Evolutionary conservation across 805 yeast species (phyloP), one percentile per base, ranked within the genome.

Genomic region (Tetrapisispora pingtungensis): DNA sequence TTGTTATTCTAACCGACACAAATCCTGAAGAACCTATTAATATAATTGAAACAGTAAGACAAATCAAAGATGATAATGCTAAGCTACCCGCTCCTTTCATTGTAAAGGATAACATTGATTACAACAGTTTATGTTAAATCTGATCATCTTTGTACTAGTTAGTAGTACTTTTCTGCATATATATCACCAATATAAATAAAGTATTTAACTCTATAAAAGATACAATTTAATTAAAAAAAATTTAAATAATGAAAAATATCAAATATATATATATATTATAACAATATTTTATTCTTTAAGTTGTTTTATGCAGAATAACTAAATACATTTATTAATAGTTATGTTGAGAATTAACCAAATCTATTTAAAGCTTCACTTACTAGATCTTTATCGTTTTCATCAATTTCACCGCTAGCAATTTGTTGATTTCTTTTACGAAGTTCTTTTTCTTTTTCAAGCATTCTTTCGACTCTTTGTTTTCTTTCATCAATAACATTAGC

Each of bases 401-500:
- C 73, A 27, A 74, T 73, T 12, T 68, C 73, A 46, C 86, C 78
- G 47, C 66, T 62, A 31, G 65, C 65, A 40, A 65, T 62, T 55
- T 71, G 67, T 30, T 61, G 58, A 47, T 68, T 69, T 64, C 75
- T 72, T 60, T 73, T 69, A 67, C 93, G 78, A 22, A 77, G 66
- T 43, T 74, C 74, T 65, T 87, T 84, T 65, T 90, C 97, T 53
- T 72, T 73, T 59, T 75, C 74, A 59, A 86, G 69, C 52, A 84
- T 84, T 45, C 74, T 75, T 59, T 89, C 89, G 12, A 85, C 71
- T 51, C 94, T 78, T 60, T 81, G 57, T 54, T 81, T 81, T 56
- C 96, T 80, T 62, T 87, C 86, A 61, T 87, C 95, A 49, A 89
- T 77, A 37, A 88, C 89, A 58, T 88, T 88, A 61, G 76, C 79